Conservation (phyloP, 1,139 yeast species). For the Yamadazyma taylorii region DNA sequence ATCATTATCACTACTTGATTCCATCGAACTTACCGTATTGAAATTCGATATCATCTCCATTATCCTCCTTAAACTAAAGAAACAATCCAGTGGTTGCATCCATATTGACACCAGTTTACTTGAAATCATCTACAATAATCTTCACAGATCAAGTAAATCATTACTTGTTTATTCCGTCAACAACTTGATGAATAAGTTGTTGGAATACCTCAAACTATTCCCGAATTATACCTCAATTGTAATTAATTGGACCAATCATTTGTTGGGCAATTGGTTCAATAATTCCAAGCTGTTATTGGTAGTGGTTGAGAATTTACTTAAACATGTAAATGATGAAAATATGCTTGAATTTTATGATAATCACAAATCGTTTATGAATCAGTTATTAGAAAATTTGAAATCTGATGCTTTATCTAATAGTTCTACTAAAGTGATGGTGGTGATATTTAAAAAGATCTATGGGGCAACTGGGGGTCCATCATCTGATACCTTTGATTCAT, state of each 20-base stretch:
- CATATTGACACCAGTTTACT: constrained; percentile 2
- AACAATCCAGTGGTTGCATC: background rate
- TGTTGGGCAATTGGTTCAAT: constrained; percentile 40
- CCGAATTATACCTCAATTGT: constrained; percentile 10
- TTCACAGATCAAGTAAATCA: constrained; percentile 10
- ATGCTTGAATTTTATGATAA: background rate
- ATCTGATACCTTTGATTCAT: too few relatives aligned
- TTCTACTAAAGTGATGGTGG: constrained; percentile 59
- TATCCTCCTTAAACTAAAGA: constrained; percentile 9
- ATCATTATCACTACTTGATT: background rate
- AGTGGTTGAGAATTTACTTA: constrained; percentile 10
- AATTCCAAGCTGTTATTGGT: constrained; percentile 11
- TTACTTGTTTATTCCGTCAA: constrained; percentile 2
- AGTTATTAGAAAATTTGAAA: constrained; percentile 11
- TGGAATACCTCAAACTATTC: constrained; percentile 16
- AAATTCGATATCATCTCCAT: constrained; percentile 8
- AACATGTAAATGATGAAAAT: constrained; percentile 2
- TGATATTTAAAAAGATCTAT: constrained; percentile 37
- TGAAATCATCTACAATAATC: constrained; percentile 1
- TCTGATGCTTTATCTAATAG: constrained; percentile 62
- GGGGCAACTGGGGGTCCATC: constrained; percentile 14
- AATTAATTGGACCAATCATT: constrained; percentile 27
- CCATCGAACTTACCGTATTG: constrained; percentile 1
- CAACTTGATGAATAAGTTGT: constrained; percentile 9
- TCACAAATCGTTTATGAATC: constrained; percentile 5